Conservation (phyloP, 306 rosid species). For the Dryas drummondii region DNA sequence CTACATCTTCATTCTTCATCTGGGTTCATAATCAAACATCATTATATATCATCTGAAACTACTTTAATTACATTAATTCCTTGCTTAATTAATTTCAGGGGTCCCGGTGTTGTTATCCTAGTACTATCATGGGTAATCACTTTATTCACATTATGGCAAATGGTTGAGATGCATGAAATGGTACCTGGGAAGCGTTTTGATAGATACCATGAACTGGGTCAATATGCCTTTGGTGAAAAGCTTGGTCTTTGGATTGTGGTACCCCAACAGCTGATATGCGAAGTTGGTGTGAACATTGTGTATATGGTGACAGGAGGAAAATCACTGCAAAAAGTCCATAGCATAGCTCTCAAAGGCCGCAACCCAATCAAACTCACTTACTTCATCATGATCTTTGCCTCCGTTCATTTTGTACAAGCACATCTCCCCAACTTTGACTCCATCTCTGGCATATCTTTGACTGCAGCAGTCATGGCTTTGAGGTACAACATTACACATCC, state of each 20-base stretch:
- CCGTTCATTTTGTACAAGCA: slow-evolving; percentile 65
- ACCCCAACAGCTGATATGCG: slow-evolving; percentile 68
- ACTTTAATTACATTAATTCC: neutral
- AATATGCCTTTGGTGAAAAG: slow-evolving; percentile 72
- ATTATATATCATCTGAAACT: too few relatives aligned
- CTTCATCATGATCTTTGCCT: slow-evolving; percentile 76
- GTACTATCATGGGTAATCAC: slow-evolving; percentile 67
- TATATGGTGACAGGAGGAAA: slow-evolving; percentile 79
- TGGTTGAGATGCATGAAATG: slow-evolving; percentile 88
- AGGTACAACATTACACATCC: slow-evolving; percentile 39
- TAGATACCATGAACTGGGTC: slow-evolving; percentile 77
- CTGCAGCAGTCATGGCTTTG: slow-evolving; percentile 75
- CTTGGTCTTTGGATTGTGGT: slow-evolving; percentile 75
- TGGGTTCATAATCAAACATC: too few relatives aligned
- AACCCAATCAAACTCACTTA: slow-evolving; percentile 47
- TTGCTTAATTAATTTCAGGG: slow-evolving; percentile 42
- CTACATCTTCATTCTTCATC: too few relatives aligned
- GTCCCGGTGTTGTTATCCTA: slow-evolving; percentile 58
- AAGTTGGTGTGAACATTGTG: slow-evolving; percentile 61
- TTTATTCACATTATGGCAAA: slow-evolving; percentile 71
- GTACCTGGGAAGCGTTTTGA: slow-evolving; percentile 77
- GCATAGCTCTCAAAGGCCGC: slow-evolving; percentile 38
- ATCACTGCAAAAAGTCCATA: slow-evolving; percentile 60
- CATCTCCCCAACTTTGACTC: slow-evolving; percentile 77
- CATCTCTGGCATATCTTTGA: slow-evolving; percentile 63